Evolutionary conservation across 1,284 basidiomycete species (phyloP), one percentile per base, ranked within the genome.

Genomic region (Puccinia hordei): DNA sequence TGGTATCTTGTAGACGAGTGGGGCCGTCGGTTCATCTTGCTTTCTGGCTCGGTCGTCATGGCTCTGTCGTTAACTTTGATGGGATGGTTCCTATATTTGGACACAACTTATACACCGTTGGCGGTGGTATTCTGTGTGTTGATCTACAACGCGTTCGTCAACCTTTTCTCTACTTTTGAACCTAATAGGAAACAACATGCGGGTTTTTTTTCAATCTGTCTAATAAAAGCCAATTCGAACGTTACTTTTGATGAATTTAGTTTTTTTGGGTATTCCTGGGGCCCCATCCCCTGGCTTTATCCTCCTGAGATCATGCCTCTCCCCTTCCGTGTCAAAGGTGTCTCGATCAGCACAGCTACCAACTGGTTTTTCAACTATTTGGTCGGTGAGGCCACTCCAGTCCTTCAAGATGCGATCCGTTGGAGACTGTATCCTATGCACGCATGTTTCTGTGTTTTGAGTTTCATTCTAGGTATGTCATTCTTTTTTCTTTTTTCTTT

Each of bases 371-470:
- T 85, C 81, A 83, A 82, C 65, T 81, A 81, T 63, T 51, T 73
- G 83, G 94, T 98, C 63, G 95, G 95, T 30, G 92, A 94, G 85
- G 88, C 90, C 59, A 98, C 95, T 0, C 95, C 95, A 0, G 89
- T 91, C 68, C 87, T 98, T 71, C 94, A 98, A 87, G 93, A 96
- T 82, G 87, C 89, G 53, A 98, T 99, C 83, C 89, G 90, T 46
- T 99, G 96, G 95, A 89, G 93, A 73, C 87, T 98, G 74, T 98
- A 98, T 86, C 93, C 93, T 0, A 95, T 99, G 92, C 94, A 97
- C 83, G 94, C 93, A 15, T 94, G 94, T 87, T 96, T 96, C 87
- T 95, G 95, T 85, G 89, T 90, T 19, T 90, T 91, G 84, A 94
- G 93, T 83, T 95, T 97, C 84, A 88, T 95, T 53, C 87, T 95